These are phyloP conservation scores for Chrysoporthe deuterocubensis DNA, from an alignment of 2,329 filamentous ascomycete species.

Conservation along the genomic window DNA sequence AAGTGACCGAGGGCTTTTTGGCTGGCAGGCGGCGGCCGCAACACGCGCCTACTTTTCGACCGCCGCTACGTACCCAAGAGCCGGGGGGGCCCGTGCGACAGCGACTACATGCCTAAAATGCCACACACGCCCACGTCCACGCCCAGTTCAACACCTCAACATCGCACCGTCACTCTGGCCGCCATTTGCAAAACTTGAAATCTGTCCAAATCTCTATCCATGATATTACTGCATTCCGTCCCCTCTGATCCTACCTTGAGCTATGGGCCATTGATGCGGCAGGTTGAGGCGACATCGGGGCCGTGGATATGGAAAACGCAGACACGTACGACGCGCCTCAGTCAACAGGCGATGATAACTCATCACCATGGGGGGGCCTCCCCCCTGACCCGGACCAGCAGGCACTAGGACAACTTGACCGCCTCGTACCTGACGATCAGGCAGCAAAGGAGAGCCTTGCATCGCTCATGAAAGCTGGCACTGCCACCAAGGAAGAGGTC, in stretches of 20 bases:
- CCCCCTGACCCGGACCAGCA: neutral
- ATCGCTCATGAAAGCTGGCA: neutral
- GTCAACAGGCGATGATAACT: constrained; percentile 7
- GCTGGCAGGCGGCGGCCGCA: constrained; percentile 8
- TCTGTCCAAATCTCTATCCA: neutral
- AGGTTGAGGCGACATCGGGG: constrained; percentile 9
- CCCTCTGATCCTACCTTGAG: neutral
- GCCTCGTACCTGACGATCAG: neutral
- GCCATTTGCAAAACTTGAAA: neutral
- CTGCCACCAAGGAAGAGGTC: constrained; percentile 2
- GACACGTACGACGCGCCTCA: constrained; percentile 10
- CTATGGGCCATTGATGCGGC: constrained; percentile 15
- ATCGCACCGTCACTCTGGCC: constrained; percentile 2
- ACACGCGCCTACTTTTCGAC: constrained; percentile 13
- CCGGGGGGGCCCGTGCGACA: constrained; percentile 12
- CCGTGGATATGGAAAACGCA: constrained; percentile 12
- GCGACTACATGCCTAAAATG: constrained; percentile 12
- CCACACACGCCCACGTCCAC: constrained; percentile 15
- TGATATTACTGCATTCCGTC: constrained; percentile 6
- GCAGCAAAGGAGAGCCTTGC: constrained; percentile 3
- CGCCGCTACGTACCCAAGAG: neutral
- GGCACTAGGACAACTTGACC: neutral
- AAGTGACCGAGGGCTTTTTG: neutral
- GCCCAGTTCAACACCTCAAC: constrained; percentile 3
- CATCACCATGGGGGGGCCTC: neutral